A percentile compares a stretch with the other conserved stretches of the same genome.
Evolutionary conservation across 108 stramenopile genomes (phyloP).

Genomic region (Pseudonitzschia multistriata): DNA sequence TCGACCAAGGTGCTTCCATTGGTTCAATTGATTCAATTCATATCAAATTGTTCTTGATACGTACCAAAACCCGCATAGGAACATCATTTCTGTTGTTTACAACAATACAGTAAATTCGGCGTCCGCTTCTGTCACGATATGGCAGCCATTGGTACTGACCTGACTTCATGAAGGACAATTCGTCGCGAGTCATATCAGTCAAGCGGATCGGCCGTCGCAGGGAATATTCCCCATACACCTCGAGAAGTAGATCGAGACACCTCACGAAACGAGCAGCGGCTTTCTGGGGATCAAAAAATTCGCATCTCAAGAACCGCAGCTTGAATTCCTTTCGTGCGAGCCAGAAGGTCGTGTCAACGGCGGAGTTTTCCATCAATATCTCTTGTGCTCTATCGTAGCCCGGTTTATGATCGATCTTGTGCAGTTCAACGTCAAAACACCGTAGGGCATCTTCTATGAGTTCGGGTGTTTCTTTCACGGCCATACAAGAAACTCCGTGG

Average conservation of each 20-base stretch:
- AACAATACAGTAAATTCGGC: not conserved
- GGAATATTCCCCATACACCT: conserved; percentile 31
- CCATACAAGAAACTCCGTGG: conserved; percentile 9
- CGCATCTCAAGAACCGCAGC: conserved; percentile 35
- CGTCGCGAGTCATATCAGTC: conserved; percentile 4
- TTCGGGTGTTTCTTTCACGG: conserved; percentile 12
- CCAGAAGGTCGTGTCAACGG: not conserved
- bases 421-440: conserved; percentile 13
- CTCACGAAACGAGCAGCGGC: conserved; percentile 31
- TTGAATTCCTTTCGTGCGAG: conserved; percentile 3
- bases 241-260: conserved; percentile 35
- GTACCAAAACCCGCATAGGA: not conserved
- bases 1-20: no score
- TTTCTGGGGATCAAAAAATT: conserved; percentile 26
- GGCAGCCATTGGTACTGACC: conserved; percentile 13
- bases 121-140: conserved; percentile 7
- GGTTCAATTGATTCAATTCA: no score
- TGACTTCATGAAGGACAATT: not conserved
- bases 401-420: conserved; percentile 6
- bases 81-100: not conserved
- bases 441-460: not conserved
- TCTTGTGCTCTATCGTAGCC: conserved; percentile 17
- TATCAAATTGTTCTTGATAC: not conserved
- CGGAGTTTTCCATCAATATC: not conserved
- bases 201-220: conserved; percentile 7